Evolutionary conservation across 2,329 filamentous ascomycete species (phyloP).

Genomic region (Triangularia verruculosa): DNA sequence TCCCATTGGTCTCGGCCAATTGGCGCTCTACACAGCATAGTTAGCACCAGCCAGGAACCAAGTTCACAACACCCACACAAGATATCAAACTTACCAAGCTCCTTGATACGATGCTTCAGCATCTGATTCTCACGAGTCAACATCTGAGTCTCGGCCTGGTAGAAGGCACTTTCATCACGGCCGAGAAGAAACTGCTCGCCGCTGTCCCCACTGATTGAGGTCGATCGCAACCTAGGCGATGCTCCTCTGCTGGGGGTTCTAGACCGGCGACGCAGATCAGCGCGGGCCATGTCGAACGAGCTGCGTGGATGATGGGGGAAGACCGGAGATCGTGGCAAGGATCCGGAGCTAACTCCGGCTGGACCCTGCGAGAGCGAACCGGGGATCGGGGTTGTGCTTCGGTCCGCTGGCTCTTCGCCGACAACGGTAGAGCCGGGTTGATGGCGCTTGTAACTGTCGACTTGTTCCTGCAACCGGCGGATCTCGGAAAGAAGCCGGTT

Average conservation of each 20-base stretch:
- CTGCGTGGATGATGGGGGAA: constrained; percentile 50
- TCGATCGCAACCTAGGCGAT: constrained; percentile 55
- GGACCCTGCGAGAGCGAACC: constrained; percentile 24
- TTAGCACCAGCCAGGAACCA: constrained; percentile 20
- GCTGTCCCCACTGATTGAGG: constrained; percentile 57
- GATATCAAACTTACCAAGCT: constrained; percentile 56
- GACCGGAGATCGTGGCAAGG: constrained; percentile 51
- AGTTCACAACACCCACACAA: background rate
- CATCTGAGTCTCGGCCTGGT: constrained; percentile 78
- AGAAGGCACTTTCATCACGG: constrained; percentile 73
- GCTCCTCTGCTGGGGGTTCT: constrained; percentile 57
- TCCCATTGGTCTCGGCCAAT: constrained; percentile 43
- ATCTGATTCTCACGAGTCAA: constrained; percentile 78
- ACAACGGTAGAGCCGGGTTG: constrained; percentile 36
- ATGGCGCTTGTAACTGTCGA: constrained; percentile 44
- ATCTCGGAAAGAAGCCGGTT: constrained; percentile 78
- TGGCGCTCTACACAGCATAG: constrained; percentile 45
- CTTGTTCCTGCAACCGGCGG: constrained; percentile 67
- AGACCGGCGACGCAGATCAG: constrained; percentile 55
- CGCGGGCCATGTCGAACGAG: constrained; percentile 58
- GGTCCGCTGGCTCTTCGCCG: constrained; percentile 41
- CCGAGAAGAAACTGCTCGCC: constrained; percentile 58
- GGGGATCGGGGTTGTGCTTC: constrained; percentile 26
- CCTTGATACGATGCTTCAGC: constrained; percentile 70
- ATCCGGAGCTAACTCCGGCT: constrained; percentile 37